Base-by-base conservation (phyloP, 2,329 filamentous ascomycete species). In the Fusarium caatingaense region DNA sequence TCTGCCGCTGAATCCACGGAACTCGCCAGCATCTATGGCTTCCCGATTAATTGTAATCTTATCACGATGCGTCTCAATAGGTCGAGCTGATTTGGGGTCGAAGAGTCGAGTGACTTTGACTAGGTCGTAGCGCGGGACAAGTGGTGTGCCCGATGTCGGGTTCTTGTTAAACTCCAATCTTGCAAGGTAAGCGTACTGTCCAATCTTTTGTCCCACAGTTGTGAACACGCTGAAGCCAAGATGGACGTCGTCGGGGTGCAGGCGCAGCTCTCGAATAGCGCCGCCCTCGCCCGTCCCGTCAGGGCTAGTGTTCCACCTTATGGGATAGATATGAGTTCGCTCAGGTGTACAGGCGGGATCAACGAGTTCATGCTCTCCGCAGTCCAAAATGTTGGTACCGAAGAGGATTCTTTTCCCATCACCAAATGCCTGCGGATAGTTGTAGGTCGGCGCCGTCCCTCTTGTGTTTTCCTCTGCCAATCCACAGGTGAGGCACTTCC, bases 401-500 rank as follows among this genome's bases (percentile, higher is more conserved):
- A 69, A 66, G 1, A 85, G 72, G 0, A 78, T 69, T 4, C 78
- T 76, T 20, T 76, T 79, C 2, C 81, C 80, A 57, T 81, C 79
- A 2, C 70, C 65, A 54, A 83, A 84, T 0, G 78, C 72, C 48
- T 85, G 82, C 0, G 83, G 82, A 60, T 85, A 86, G 56, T 80
- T 80, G 7, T 56, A 15, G 68, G 56, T 32, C 57, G 21, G 3
- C 66, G 54, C 20, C 63, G 57, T 4, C 59, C 53, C 12, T 72
- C 73, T 8, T 62, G 40, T 4, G 70, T 83, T 81, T 27, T 72
- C 64, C 2, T 51, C 63, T 0, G 79, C 76, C 0, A 85, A 73
- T 1, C 80, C 82, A 56, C 83, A 85, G 10, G 60, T 85, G 10
- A 85, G 47, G 60, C 83, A 85, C 66, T 83, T 85, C 82, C 83